Conservation (phyloP, 2,329 filamentous ascomycete genomes). For the Trichoderma cornu-damae region DNA sequence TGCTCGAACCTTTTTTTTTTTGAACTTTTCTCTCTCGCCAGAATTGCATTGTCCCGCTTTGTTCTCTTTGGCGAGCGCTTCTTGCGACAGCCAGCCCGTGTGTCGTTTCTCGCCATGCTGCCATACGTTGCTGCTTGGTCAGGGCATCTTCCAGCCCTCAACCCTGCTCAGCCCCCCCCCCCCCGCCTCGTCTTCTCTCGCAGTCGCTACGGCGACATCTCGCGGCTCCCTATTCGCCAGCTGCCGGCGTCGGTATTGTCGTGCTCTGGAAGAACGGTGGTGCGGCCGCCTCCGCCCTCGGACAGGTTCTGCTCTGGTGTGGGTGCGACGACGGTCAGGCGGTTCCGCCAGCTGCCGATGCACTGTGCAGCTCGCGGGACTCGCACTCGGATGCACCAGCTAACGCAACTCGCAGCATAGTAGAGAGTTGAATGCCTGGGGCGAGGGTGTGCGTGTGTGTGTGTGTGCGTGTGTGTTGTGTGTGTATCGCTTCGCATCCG, state of each 20-base stretch:
- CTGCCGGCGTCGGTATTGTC: neutral
- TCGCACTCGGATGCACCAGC: neutral
- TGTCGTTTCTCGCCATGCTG: neutral
- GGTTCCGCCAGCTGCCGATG: conserved; percentile 15
- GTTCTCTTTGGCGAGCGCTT: conserved; percentile 10
- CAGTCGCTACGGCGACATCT: neutral
- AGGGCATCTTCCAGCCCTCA: no score
- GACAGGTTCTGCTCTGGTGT: conserved; percentile 1
- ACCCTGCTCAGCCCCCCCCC: neutral
- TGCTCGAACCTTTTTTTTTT: conserved; percentile 8
- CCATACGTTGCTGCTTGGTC: neutral
- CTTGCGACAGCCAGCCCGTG: neutral
- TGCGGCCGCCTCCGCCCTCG: conserved; percentile 14
- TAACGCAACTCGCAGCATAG: no score
- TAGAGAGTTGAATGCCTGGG: no score
- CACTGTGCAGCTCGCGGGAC: conserved; percentile 17
- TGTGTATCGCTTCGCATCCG: no score
- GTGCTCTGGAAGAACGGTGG: neutral
- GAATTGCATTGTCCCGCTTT: neutral
- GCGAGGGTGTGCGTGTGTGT: neutral
- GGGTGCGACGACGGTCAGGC: conserved; percentile 8
- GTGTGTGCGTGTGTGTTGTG: no score
- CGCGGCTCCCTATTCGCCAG: conserved; percentile 4
- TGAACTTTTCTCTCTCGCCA: neutral
- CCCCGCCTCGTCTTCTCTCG: neutral